Conservation (phyloP, 1,284 basidiomycete species). For the Cryptococcus wingfieldii region DNA sequence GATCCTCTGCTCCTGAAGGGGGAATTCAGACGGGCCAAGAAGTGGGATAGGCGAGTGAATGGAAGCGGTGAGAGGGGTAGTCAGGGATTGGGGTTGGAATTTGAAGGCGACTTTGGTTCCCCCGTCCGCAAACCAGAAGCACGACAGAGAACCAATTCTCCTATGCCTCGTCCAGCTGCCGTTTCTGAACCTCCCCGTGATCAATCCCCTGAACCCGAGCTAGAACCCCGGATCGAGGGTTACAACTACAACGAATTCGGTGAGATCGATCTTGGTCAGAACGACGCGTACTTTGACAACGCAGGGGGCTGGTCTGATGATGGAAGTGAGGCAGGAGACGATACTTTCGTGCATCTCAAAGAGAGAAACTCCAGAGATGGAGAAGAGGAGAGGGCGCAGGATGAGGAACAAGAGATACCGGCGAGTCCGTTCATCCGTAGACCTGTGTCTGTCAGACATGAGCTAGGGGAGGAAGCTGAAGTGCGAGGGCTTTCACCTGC, state of each 20-base stretch:
- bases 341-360: constrained; percentile 18
- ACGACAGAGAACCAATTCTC: too few species aligned
- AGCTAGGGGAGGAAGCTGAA: background rate
- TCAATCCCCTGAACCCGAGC: too few species aligned
- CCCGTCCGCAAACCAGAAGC: too few species aligned
- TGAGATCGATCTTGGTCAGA: background rate
- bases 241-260: background rate
- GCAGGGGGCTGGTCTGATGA: constrained; percentile 15
- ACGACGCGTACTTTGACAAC: background rate
- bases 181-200: background rate
- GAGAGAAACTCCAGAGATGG: background rate
- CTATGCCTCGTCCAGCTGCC: too few species aligned
- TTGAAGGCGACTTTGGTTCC: too few species aligned
- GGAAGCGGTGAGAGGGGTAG: background rate
- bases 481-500: background rate
- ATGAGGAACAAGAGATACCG: background rate
- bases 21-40: background rate
- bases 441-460: background rate
- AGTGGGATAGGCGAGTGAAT: background rate
- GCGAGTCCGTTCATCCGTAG: background rate
- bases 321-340: constrained; percentile 13
- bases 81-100: constrained; percentile 1
- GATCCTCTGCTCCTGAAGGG: constrained; percentile 24
- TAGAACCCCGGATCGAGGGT: too few species aligned
- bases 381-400: background rate